Evolutionary conservation across 2,329 filamentous ascomycete species (phyloP).

Genomic region (Hypoxylon sp.): DNA sequence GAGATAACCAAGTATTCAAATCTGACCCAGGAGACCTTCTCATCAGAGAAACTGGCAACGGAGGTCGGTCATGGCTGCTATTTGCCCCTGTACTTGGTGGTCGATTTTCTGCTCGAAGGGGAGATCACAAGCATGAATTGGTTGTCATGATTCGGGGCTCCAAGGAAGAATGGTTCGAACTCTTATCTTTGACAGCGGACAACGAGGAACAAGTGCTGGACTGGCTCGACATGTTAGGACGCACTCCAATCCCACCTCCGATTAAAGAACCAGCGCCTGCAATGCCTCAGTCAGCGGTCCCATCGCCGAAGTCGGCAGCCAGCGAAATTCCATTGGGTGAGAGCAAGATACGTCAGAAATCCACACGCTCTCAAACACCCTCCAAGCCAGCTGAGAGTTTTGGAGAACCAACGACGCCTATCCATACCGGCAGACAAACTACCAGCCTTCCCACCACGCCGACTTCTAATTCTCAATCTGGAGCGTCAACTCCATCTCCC

Average conservation of each 20-base stretch:
- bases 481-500: slow-evolving; percentile 47
- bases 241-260: slow-evolving; percentile 63
- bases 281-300: slow-evolving; percentile 42
- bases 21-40: slow-evolving; percentile 85
- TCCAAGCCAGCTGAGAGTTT: slow-evolving; percentile 41
- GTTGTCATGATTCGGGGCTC: slow-evolving; percentile 88
- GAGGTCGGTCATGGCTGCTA: slow-evolving; percentile 81
- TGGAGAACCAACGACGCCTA: slow-evolving; percentile 54
- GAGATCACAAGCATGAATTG: slow-evolving; percentile 77
- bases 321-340: slow-evolving; percentile 58
- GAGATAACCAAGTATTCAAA: slow-evolving; percentile 79
- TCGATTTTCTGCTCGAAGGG: slow-evolving; percentile 82
- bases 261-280: slow-evolving; percentile 53
- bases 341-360: slow-evolving; percentile 47
- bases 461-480: slow-evolving; percentile 39
- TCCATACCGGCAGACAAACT: slow-evolving; percentile 53
- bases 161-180: slow-evolving; percentile 83
- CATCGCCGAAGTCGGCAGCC: slow-evolving; percentile 45
- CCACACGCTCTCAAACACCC: slow-evolving; percentile 38
- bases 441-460: slow-evolving; percentile 51
- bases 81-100: slow-evolving; percentile 87
- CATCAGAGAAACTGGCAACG: slow-evolving; percentile 87
- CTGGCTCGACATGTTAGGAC: slow-evolving; percentile 85
- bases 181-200: slow-evolving; percentile 81
- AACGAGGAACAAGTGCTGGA: slow-evolving; percentile 83